Evolutionary conservation across 805 yeast species (phyloP), one percentile per base, ranked within the genome.

Genomic region (Candida coquimbonensis): DNA sequence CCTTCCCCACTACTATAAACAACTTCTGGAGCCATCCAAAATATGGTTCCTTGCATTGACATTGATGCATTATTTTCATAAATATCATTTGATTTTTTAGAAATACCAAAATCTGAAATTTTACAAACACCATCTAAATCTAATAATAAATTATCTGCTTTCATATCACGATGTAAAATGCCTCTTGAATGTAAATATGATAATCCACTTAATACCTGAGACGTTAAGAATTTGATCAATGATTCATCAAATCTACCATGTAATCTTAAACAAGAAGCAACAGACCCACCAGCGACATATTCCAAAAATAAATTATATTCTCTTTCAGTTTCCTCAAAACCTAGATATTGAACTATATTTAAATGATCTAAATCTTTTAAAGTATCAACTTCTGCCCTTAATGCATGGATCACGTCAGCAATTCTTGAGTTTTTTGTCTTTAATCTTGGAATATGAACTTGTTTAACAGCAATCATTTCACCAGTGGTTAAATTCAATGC

Each of bases 21-120:
- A 52, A 95, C 96, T 61, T 93, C 99, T 0, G 99, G 99, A 1
- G 99, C 99, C 99, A 93, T 93, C 99, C 99, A 93, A 63, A 90
- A 93, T 1, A 95, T 88, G 0, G 99, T 90, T 24, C 99, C 99
- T 65, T 95, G 96, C 95, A 87, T 88, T 12, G 97, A 90, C 96
- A 90, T 87, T 45, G 88, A 96, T 5, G 96, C 88, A 56, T 87
- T 81, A 62, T 93, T 89, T 29, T 86, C 81, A 62, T 93, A 91
- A 24, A 91, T 87, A 60, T 93, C 90, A 39, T 81, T 76, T 12
- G 88, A 79, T 57, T 81, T 79, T 62, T 88, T 90, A 37, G 97
- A 89, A 43, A 93, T 93, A 39, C 99, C 99, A 68, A 93, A 93
- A 64, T 93, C 99, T 13, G 96, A 84, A 40, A 93, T 93, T 66